Conservation (phyloP, 2,329 filamentous ascomycete species). For the Coniochaeta hoffmannii region DNA sequence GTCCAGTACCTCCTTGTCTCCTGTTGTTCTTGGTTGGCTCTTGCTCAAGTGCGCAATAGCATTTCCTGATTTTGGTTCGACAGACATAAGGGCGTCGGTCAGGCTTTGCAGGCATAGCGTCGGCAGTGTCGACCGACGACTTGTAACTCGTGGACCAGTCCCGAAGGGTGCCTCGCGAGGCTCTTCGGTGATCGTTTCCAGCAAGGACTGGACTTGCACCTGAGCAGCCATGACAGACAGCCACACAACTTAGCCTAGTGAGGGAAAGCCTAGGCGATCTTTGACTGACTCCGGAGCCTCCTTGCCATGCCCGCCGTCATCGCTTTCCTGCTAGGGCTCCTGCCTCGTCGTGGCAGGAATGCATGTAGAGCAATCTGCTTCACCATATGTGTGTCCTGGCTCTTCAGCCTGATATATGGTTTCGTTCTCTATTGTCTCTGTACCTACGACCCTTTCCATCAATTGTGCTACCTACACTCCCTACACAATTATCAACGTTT, state of each 20-base stretch:
- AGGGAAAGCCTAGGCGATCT: not conserved
- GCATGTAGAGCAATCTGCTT: not conserved
- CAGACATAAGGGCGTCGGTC: not conserved
- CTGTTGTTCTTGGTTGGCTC: not conserved
- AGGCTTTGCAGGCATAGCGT: not conserved
- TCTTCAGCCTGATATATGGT: not conserved
- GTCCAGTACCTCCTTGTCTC: not conserved
- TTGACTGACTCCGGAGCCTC: not conserved
- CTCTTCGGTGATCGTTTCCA: conserved; percentile 2
- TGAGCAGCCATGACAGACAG: not conserved
- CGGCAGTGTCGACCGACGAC: conserved; percentile 1
- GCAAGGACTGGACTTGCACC: not conserved
- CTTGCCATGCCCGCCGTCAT: not conserved
- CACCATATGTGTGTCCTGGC: not conserved
- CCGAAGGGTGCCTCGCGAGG: not conserved
- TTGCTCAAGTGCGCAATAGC: not conserved
- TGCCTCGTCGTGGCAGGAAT: not conserved
- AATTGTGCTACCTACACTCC: not conserved
- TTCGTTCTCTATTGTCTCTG: not conserved
- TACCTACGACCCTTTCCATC: not conserved
- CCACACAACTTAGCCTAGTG: no score
- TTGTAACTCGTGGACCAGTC: not conserved
- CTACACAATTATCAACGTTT: no score
- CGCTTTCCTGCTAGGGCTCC: not conserved
- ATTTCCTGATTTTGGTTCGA: not conserved